These are phyloP conservation scores for Solanum paucissectum DNA, from an alignment of 257 asterid species.

Conservation along the genomic window DNA sequence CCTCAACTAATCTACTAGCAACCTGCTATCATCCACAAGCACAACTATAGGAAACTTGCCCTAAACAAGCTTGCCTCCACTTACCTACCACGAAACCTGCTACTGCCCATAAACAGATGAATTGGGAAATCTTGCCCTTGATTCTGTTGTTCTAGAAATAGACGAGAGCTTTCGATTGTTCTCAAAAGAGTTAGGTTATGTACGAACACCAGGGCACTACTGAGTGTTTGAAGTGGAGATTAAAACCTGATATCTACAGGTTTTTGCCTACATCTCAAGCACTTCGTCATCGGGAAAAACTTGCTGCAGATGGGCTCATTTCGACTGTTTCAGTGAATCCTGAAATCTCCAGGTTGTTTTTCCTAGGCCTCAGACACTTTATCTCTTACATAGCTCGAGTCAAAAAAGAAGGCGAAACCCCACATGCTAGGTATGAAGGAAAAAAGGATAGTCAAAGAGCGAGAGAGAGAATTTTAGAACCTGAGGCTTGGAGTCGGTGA, in stretches of 20 bases:
- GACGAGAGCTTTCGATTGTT: not conserved
- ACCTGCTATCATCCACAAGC: not conserved
- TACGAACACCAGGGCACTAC: not conserved
- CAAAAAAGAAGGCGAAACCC: not conserved
- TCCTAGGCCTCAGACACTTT: not conserved
- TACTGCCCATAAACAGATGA: not conserved
- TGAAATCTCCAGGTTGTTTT: not conserved
- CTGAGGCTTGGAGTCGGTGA: slow-evolving; percentile 37
- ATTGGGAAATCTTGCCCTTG: not conserved
- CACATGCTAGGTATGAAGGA: not conserved
- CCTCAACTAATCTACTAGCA: not conserved
- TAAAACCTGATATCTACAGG: not conserved
- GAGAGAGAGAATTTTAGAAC: not conserved
- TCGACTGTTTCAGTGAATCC: not conserved
- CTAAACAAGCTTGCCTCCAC: not conserved
- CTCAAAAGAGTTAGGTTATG: not conserved
- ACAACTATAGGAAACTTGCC: not conserved
- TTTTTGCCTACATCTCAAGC: not conserved
- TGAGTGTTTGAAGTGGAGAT: not conserved
- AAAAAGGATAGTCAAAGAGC: not conserved
- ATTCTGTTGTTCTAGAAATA: not conserved
- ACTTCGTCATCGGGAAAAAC: not conserved
- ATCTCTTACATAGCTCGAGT: not conserved
- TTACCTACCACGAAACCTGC: not conserved
- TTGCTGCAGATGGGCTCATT: not conserved